Conservation (phyloP, 345 rosid species). For the Draba incana region DNA sequence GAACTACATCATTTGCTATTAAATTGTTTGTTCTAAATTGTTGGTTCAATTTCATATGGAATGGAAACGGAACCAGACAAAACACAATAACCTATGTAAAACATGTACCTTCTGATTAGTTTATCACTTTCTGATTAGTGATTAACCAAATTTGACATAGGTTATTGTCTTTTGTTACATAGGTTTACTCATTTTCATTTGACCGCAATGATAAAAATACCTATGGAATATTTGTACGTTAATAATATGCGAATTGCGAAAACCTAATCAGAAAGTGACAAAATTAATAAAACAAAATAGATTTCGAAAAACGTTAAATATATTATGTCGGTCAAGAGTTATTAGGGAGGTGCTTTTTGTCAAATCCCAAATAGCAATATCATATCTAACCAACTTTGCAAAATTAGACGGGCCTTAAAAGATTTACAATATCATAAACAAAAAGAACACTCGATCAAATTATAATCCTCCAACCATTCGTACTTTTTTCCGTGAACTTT, state of each 20-base stretch:
- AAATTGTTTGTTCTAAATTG: background rate
- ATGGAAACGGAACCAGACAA: background rate
- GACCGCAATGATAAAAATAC: no score
- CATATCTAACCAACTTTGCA: slow-evolving; percentile 32
- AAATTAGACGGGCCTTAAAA: slow-evolving; percentile 14
- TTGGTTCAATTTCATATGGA: slow-evolving; percentile 12
- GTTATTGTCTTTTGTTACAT: no score
- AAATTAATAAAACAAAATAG: slow-evolving; percentile 9
- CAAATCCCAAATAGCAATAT: slow-evolving; percentile 26
- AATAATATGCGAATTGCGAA: background rate
- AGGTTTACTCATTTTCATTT: no score
- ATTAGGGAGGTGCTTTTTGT: slow-evolving; percentile 16
- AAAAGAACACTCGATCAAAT: slow-evolving; percentile 30
- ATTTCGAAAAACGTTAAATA: slow-evolving; percentile 1
- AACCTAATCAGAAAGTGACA: slow-evolving; percentile 1
- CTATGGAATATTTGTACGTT: background rate
- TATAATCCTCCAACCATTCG: background rate
- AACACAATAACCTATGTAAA: background rate
- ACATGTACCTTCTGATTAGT: no score
- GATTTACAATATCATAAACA: slow-evolving; percentile 8
- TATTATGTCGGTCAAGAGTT: slow-evolving; percentile 40
- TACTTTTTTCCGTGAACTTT: slow-evolving; percentile 13
- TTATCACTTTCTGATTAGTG: no score
- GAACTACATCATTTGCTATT: background rate
- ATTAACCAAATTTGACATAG: no score